Conservation (phyloP, 331 rosid species). For the Quercus tomentella region DNA sequence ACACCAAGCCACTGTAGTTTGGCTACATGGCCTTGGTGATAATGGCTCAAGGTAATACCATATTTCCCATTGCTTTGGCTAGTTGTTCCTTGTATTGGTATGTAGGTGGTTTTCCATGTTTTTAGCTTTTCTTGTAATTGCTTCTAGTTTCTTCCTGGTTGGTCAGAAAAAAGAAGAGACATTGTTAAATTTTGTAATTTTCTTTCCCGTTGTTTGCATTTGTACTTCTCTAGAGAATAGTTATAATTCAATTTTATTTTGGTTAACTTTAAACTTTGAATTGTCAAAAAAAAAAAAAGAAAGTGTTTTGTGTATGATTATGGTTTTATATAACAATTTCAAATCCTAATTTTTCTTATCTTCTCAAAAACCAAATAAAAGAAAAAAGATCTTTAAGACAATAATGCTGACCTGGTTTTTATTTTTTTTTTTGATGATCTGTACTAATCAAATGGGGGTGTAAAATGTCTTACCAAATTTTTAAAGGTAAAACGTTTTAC, state of each 20-base stretch:
- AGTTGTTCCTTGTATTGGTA: not conserved
- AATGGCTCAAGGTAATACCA: slow-evolving; percentile 85
- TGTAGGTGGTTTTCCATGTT: not conserved
- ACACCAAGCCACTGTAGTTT: slow-evolving; percentile 98
- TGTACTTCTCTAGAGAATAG: not conserved
- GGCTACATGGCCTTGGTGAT: slow-evolving; percentile 99
- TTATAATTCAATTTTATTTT: not conserved
- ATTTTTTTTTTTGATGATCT: too few relatives aligned
- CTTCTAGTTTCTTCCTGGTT: not conserved
- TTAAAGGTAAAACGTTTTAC: too few relatives aligned
- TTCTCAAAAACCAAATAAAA: not conserved
- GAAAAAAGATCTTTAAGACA: not conserved
- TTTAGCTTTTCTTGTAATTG: not conserved
- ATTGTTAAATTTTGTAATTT: not conserved
- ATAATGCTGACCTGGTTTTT: too few relatives aligned
- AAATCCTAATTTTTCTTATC: not conserved
- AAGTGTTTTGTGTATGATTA: not conserved
- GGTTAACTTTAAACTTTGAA: not conserved
- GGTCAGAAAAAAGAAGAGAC: not conserved
- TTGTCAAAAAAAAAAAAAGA: not conserved
- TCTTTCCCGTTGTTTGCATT: not conserved
- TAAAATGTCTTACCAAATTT: too few relatives aligned
- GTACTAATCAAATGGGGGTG: too few relatives aligned
- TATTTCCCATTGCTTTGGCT: slow-evolving; percentile 18
- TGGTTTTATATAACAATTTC: not conserved